Percentiles rank a stretch among this genome's conserved stretches.
phyloP scores from a whole-genome alignment of 73 alveolate genomes.

The Halteria grandinella region DNA sequence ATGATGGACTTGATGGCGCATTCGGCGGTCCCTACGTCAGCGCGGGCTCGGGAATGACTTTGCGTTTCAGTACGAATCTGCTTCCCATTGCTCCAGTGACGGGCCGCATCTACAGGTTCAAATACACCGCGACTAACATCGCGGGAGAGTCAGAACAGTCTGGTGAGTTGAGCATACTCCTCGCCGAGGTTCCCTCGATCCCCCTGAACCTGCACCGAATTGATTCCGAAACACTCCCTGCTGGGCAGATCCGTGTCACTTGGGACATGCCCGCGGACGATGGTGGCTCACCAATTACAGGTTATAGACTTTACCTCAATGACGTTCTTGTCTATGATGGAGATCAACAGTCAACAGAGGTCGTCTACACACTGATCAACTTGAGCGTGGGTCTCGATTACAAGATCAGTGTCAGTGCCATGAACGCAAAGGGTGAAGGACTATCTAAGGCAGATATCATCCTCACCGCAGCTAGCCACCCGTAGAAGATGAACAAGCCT shows the following conservation, averaged over 20 bases:
- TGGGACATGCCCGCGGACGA: conserved; percentile 76
- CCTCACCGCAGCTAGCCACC: conserved; percentile 66
- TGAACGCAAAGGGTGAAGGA: conserved; percentile 75
- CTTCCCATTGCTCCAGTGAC: no score
- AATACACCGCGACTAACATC: conserved; percentile 79
- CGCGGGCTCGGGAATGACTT: conserved; percentile 35
- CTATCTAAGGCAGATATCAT: conserved; percentile 39
- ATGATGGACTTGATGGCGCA: conserved; percentile 73
- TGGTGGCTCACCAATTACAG: conserved; percentile 75
- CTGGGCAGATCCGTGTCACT: conserved; percentile 61
- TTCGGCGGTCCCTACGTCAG: conserved; percentile 42
- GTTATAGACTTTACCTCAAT: conserved; percentile 72
- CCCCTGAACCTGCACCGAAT: conserved; percentile 64
- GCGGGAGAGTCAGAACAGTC: conserved; percentile 83
- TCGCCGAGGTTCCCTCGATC: conserved; percentile 75
- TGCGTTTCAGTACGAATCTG: no score
- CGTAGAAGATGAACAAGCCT: conserved; percentile 48
- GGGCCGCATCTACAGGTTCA: conserved; percentile 70
- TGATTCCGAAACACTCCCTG: conserved; percentile 52
- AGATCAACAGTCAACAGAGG: conserved; percentile 29
- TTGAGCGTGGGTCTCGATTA: conserved; percentile 61
- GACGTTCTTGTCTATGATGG: conserved; percentile 57
- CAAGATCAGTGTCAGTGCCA: conserved; percentile 66
- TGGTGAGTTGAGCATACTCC: conserved; percentile 75
- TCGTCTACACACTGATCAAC: conserved; percentile 49